These are phyloP conservation scores for Fusarium newnesense DNA, from an alignment of 2,329 filamentous ascomycete species.

Conservation along the genomic window DNA sequence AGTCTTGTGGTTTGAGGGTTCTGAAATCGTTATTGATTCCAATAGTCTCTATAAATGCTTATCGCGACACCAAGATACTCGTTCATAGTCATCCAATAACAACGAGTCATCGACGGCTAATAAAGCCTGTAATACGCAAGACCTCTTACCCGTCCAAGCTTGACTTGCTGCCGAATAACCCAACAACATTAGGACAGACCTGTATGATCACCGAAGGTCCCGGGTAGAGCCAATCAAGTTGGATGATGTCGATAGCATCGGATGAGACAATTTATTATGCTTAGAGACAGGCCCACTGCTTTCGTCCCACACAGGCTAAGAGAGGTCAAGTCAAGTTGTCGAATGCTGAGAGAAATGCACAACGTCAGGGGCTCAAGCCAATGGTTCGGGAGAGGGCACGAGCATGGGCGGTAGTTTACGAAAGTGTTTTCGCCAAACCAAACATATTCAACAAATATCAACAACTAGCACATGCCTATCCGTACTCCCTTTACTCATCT, in stretches of 20 bases:
- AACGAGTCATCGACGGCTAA: background rate
- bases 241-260: background rate
- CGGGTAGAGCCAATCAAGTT: conserved; percentile 30
- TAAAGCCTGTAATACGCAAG: conserved; percentile 19
- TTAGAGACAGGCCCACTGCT: conserved; percentile 11
- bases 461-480: background rate
- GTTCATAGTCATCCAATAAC: background rate
- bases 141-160: conserved; percentile 26
- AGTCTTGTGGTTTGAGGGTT: background rate
- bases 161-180: conserved; percentile 8
- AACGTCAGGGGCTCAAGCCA: conserved; percentile 40
- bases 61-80: background rate
- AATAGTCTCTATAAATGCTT: background rate
- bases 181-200: conserved; percentile 24
- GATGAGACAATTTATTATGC: conserved; percentile 23
- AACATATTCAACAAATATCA: background rate
- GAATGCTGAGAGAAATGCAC: conserved; percentile 28
- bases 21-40: background rate
- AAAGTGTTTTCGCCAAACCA: background rate
- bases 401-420: conserved; percentile 10
- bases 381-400: conserved; percentile 33
- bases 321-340: background rate
- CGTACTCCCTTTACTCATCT: background rate
- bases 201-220: conserved; percentile 11
- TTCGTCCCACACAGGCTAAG: conserved; percentile 29